Conservation (phyloP, 805 yeast species). For the Cyberlindnera xishuangbannaensis region DNA sequence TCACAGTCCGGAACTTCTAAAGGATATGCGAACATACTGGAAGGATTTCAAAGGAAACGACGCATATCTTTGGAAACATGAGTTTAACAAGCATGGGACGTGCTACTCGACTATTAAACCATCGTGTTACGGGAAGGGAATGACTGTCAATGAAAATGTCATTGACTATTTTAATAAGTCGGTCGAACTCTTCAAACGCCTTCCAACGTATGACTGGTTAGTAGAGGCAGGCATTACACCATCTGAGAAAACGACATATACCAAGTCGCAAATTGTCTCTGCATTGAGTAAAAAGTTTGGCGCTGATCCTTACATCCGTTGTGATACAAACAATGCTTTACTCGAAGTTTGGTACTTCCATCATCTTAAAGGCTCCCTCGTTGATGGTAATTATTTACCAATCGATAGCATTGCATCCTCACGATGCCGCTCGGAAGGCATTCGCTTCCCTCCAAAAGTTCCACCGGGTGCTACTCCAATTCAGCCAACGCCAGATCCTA, state of each 20-base stretch:
- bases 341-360: constrained; percentile 34
- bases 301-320: constrained; percentile 13
- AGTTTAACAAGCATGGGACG: constrained; percentile 19
- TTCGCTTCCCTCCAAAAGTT: constrained; percentile 50
- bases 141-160: constrained; percentile 7
- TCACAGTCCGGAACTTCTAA: constrained; percentile 38
- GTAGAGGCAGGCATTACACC: constrained; percentile 15
- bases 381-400: constrained; percentile 56
- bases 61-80: constrained; percentile 19
- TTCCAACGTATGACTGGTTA: constrained; percentile 16
- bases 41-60: constrained; percentile 65
- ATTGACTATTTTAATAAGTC: constrained; percentile 14
- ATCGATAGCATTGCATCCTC: constrained; percentile 51
- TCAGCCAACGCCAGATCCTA: constrained; percentile 8
- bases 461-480: constrained; percentile 18
- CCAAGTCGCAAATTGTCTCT: constrained; percentile 6
- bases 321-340: constrained; percentile 13
- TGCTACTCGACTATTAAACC: constrained; percentile 18
- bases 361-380: constrained; percentile 64
- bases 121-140: constrained; percentile 7
- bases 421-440: constrained; percentile 70
- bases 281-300: constrained; percentile 10
- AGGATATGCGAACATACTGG: constrained; percentile 61
- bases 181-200: constrained; percentile 5
- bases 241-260: constrained; percentile 8